A percentile compares a stretch with the other conserved stretches of the same genome.
These are phyloP conservation scores for Pythium coloratum DNA, from an alignment of 352 stramenopile species.

Conservation along the genomic window DNA sequence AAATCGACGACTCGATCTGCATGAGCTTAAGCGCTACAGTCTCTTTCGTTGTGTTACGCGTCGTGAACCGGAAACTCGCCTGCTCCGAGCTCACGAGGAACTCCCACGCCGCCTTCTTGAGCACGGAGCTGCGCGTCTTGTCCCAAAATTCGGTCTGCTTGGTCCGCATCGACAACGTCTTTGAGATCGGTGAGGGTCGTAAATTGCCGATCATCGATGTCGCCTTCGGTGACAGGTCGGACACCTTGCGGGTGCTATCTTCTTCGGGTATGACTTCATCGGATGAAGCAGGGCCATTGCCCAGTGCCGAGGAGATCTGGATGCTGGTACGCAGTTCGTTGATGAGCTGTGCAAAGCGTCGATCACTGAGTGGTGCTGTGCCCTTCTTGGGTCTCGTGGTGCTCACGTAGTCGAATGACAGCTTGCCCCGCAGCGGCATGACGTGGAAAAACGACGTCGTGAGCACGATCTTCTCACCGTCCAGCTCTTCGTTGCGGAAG, in stretches of 20 bases:
- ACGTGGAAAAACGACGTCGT: slow-evolving; percentile 81
- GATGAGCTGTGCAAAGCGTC: slow-evolving; percentile 77
- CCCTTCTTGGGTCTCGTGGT: slow-evolving; percentile 68
- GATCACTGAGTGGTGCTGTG: slow-evolving; percentile 58
- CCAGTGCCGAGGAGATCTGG: background rate
- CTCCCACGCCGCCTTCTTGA: slow-evolving; percentile 40
- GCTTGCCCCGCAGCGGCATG: slow-evolving; percentile 63
- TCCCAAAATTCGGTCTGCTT: slow-evolving; percentile 53
- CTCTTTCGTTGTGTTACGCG: slow-evolving; percentile 50
- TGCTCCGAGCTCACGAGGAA: slow-evolving; percentile 34
- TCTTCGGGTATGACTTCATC: background rate
- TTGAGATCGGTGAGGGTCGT: background rate
- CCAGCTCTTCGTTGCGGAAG: slow-evolving; percentile 89
- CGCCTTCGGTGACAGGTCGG: background rate
- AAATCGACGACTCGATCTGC: slow-evolving; percentile 78
- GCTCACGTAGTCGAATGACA: slow-evolving; percentile 91
- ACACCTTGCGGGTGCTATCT: background rate
- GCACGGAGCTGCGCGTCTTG: slow-evolving; percentile 42
- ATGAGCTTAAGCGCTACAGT: slow-evolving; percentile 77
- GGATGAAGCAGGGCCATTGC: too few species aligned
- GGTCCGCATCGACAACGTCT: slow-evolving; percentile 12
- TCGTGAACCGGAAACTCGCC: slow-evolving; percentile 48
- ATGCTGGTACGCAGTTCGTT: slow-evolving; percentile 50
- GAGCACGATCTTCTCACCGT: slow-evolving; percentile 67
- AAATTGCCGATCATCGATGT: slow-evolving; percentile 2